Conservation (phyloP, 2,329 filamentous ascomycete species). For the Cytospora paraplurivora region DNA sequence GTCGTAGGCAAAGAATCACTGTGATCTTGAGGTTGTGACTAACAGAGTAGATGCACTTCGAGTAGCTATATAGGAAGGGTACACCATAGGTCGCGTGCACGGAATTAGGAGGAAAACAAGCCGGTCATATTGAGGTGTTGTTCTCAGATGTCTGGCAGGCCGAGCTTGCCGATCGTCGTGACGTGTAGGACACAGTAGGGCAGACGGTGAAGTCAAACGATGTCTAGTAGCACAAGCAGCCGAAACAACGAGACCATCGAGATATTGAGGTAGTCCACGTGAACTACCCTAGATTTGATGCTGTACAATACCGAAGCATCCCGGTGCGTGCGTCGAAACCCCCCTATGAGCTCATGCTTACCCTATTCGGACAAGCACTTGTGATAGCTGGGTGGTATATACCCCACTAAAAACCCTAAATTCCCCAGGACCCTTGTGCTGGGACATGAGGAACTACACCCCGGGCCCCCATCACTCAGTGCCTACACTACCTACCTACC, state of each 20-base stretch:
- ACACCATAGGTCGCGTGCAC: conserved; percentile 2
- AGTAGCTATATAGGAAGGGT: background rate
- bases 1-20: background rate
- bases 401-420: background rate
- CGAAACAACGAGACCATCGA: background rate
- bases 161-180: conserved; percentile 15
- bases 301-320: background rate
- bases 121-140: conserved; percentile 9
- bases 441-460: background rate
- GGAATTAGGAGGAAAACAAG: background rate
- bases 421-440: background rate
- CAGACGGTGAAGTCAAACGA: conserved; percentile 4
- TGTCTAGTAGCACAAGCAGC: background rate
- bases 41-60: background rate
- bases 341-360: conserved; percentile 3
- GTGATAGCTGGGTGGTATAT: background rate
- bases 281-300: background rate
- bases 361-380: background rate
- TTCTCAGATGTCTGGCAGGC: conserved; percentile 5
- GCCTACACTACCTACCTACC: background rate
- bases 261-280: background rate
- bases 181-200: background rate
- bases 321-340: background rate
- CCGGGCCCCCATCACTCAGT: background rate
- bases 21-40: background rate